Conservation (phyloP, 441 rosid species). For the Euphorbia celastroides region DNA sequence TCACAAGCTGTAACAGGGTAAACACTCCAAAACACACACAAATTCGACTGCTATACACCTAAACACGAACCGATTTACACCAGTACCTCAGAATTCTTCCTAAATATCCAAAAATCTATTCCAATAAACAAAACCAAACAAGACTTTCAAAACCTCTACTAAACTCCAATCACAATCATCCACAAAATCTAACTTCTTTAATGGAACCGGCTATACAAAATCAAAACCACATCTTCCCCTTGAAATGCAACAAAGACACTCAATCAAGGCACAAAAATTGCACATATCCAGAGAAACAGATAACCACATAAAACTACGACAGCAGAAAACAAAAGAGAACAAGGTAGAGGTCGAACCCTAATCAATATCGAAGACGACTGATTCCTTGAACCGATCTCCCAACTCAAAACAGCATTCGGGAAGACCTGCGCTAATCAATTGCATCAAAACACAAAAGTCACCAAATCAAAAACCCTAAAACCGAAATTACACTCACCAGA, state of each 20-base stretch:
- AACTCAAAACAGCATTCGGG: neutral
- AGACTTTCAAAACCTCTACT: neutral
- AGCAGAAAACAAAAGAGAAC: too few species aligned
- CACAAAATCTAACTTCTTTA: neutral
- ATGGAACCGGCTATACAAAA: neutral
- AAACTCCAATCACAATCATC: neutral
- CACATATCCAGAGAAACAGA: neutral
- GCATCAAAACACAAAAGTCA: neutral
- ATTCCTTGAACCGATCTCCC: neutral
- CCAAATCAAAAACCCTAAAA: conserved; percentile 27
- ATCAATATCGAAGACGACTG: neutral
- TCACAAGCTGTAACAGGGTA: neutral
- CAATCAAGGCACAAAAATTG: neutral
- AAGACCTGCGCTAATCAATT: neutral
- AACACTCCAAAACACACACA: neutral
- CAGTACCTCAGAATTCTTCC: neutral
- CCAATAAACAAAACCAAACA: neutral
- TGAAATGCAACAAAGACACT: neutral
- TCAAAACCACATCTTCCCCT: neutral
- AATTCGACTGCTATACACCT: neutral
- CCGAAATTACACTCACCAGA: conserved; percentile 29
- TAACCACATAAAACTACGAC: too few species aligned
- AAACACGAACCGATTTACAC: neutral
- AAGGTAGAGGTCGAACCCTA: too few species aligned
- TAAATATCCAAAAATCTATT: neutral